phyloP scores from a whole-genome alignment of 1,284 basidiomycete genomes.

The Cutaneotrichosporon sp. region DNA sequence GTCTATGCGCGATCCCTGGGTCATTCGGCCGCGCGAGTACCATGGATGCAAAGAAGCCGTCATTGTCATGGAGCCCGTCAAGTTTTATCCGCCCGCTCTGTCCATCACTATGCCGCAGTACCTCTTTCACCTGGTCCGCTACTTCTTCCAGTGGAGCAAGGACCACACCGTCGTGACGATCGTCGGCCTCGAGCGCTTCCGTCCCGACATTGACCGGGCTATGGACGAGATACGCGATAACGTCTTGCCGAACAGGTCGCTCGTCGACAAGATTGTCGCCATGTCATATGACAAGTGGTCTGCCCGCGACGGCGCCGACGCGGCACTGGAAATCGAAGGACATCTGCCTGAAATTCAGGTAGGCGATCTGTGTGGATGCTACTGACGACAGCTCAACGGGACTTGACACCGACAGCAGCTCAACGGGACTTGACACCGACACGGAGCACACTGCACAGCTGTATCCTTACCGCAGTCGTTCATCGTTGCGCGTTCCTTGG shows the following conservation, averaged over 20 bases:
- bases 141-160: not conserved
- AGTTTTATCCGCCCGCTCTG: not conserved
- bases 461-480: too few species aligned
- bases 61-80: not conserved
- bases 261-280: not conserved
- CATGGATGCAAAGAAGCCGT: not conserved
- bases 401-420: not conserved
- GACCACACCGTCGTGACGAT: not conserved
- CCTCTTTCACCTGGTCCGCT: not conserved
- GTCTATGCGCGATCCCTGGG: not conserved
- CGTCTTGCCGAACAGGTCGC: not conserved
- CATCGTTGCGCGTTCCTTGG: too few species aligned
- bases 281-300: not conserved
- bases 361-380: not conserved
- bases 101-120: not conserved
- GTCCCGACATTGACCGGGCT: not conserved
- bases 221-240: not conserved
- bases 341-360: not conserved
- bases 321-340: not conserved
- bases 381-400: not conserved
- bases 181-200: constrained; percentile 1
- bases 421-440: not conserved
- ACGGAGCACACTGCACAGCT: too few species aligned
- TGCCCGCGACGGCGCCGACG: not conserved
- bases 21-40: not conserved